A percentile compares a stretch with the other conserved stretches of the same genome.
Conservation (phyloP, 371 early-diverging fungal species). For the Saksenaea oblongispora region DNA sequence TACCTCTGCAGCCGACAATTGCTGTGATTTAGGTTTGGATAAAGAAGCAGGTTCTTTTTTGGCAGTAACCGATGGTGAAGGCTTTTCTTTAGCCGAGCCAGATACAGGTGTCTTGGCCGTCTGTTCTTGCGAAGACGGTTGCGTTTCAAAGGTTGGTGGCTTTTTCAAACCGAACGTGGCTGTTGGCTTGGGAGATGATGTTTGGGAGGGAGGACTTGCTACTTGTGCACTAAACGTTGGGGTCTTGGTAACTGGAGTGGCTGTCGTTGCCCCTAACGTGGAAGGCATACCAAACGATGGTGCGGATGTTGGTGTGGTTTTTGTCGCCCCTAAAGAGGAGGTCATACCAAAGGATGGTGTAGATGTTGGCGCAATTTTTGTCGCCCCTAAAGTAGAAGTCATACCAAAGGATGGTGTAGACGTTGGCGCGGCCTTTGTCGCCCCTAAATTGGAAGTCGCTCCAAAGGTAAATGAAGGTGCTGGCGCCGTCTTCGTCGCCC, state of each 20-base stretch:
- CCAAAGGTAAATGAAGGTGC: too few species aligned
- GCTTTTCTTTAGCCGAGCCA: background rate
- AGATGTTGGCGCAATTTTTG: conserved; percentile 11
- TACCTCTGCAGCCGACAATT: conserved; percentile 2
- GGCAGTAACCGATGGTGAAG: background rate
- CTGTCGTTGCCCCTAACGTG: conserved; percentile 5
- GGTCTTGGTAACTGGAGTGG: background rate
- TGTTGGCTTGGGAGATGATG: conserved; percentile 12
- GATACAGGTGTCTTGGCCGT: background rate
- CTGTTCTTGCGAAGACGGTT: background rate
- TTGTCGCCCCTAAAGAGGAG: background rate
- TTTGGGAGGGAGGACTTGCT: conserved; percentile 19
- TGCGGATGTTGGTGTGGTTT: conserved; percentile 12
- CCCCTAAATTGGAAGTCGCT: too few species aligned
- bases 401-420: too few species aligned
- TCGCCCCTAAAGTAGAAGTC: too few species aligned
- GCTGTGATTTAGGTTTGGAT: conserved; percentile 16
- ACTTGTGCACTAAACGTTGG: conserved; percentile 11
- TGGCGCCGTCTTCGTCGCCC: too few species aligned
- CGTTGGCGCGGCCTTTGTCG: too few species aligned
- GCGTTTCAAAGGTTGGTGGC: background rate
- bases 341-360: too few species aligned
- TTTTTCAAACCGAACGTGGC: conserved; percentile 19
- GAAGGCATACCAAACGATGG: conserved; percentile 13
- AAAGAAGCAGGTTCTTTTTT: background rate